Evolutionary conservation across 106 monocot genomes (phyloP).

Genomic region (Dioscorea alata): DNA sequence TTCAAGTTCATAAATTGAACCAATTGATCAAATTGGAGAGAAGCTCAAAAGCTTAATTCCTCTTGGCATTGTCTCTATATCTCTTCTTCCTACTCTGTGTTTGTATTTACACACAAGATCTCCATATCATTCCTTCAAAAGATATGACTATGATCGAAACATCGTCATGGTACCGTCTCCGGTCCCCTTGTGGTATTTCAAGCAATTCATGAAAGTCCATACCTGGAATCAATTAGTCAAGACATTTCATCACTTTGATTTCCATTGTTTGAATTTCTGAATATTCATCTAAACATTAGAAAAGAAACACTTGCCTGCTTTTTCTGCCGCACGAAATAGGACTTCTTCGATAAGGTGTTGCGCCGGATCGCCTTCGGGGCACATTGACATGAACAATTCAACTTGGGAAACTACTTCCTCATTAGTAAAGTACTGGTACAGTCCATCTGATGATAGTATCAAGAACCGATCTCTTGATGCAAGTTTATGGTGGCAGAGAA

Average conservation of each 20-base stretch:
- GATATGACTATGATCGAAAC: slow-evolving; percentile 80
- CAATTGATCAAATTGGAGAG: too few relatives aligned
- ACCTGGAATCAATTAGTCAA: slow-evolving; percentile 30
- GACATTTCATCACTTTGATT: too few relatives aligned
- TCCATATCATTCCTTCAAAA: slow-evolving; percentile 85
- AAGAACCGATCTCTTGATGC: slow-evolving; percentile 55
- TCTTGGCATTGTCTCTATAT: too few relatives aligned
- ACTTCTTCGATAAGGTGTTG: slow-evolving; percentile 65
- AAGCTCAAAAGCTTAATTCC: too few relatives aligned
- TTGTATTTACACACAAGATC: slow-evolving; percentile 57
- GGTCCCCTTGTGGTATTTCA: slow-evolving; percentile 80
- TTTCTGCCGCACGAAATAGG: slow-evolving; percentile 57
- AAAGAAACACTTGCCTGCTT: slow-evolving; percentile 24
- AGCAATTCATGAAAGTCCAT: slow-evolving; percentile 83
- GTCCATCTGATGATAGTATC: slow-evolving; percentile 85
- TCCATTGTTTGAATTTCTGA: too few relatives aligned
- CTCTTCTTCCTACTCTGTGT: not conserved
- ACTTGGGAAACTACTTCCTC: slow-evolving; percentile 68
- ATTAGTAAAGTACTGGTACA: slow-evolving; percentile 96
- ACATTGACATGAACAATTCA: slow-evolving; percentile 61
- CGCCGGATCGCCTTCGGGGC: slow-evolving; percentile 76
- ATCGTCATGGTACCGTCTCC: slow-evolving; percentile 81
- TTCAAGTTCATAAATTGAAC: too few relatives aligned
- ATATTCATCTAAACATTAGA: too few relatives aligned
- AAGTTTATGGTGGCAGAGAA: slow-evolving; percentile 58